Evolutionary conservation across 2,329 filamentous ascomycete species (phyloP).

Genomic region (Elsinoe batatas): DNA sequence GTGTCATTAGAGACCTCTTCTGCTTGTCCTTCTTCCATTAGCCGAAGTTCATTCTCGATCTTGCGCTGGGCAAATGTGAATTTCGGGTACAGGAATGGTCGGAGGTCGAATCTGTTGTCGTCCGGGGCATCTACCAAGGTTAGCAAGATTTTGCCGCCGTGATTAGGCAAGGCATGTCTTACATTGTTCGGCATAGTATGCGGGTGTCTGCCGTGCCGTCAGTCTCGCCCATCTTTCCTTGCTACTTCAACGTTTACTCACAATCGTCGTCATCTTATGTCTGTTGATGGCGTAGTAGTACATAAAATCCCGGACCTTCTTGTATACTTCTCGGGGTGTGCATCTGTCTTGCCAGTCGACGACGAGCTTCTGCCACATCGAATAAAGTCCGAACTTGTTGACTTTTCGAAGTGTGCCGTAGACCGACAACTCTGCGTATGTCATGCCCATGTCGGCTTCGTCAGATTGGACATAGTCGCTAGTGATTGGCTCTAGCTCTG

Average conservation of each 20-base stretch:
- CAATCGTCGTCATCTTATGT: constrained; percentile 52
- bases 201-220: constrained; percentile 11
- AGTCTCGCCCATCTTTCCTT: constrained; percentile 24
- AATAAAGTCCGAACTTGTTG: constrained; percentile 44
- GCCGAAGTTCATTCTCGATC: constrained; percentile 38
- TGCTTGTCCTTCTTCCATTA: constrained; percentile 31
- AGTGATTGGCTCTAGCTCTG: constrained; percentile 53
- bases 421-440: constrained; percentile 44
- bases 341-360: constrained; percentile 39
- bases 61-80: constrained; percentile 40
- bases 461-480: constrained; percentile 50
- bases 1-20: neutral
- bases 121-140: constrained; percentile 22
- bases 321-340: constrained; percentile 25
- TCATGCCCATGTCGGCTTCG: constrained; percentile 46
- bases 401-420: constrained; percentile 48
- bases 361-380: constrained; percentile 44
- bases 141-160: neutral
- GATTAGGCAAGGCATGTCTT: neutral
- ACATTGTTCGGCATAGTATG: constrained; percentile 18
- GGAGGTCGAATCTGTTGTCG: constrained; percentile 47
- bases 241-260: constrained; percentile 34
- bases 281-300: constrained; percentile 53
- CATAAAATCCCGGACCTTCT: constrained; percentile 40
- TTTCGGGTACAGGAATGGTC: constrained; percentile 45